A percentile compares a stretch with the other conserved stretches of the same genome.
These are phyloP conservation scores for Euphorbia tirucalli DNA, from an alignment of 345 rosid species.

Conservation along the genomic window DNA sequence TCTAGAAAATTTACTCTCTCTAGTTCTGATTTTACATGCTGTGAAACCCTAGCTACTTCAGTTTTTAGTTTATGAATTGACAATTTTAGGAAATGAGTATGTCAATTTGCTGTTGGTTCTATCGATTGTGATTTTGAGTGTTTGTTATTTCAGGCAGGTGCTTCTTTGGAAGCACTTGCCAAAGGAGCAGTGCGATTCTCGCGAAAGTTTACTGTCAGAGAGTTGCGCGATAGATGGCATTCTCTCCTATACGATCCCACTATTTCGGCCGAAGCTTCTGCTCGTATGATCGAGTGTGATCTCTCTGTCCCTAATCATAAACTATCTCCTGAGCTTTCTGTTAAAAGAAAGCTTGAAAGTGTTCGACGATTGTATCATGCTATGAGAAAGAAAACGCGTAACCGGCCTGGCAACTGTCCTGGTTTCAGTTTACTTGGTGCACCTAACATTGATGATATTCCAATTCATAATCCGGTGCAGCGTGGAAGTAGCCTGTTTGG, in stretches of 20 bases:
- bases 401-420: neutral
- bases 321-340: constrained; percentile 33
- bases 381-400: constrained; percentile 17
- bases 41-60: constrained; percentile 9
- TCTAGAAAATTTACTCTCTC: neutral
- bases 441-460: neutral
- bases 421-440: neutral
- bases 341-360: constrained; percentile 65
- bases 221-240: constrained; percentile 81
- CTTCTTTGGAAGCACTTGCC: constrained; percentile 94
- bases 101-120: neutral
- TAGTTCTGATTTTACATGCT: neutral
- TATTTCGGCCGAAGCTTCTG: constrained; percentile 73
- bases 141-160: constrained; percentile 63
- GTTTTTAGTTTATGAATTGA: neutral
- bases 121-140: neutral
- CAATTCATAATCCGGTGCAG: neutral
- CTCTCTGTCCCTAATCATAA: constrained; percentile 38
- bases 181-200: constrained; percentile 94
- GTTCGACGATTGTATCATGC: constrained; percentile 26
- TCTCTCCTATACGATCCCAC: constrained; percentile 80
- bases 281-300: constrained; percentile 63
- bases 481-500: constrained; percentile 1
- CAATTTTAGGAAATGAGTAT: neutral
- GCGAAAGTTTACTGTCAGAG: constrained; percentile 55